Base-by-base conservation (phyloP, 371 early-diverging fungal species). In the Coemansia sp. region DNA sequence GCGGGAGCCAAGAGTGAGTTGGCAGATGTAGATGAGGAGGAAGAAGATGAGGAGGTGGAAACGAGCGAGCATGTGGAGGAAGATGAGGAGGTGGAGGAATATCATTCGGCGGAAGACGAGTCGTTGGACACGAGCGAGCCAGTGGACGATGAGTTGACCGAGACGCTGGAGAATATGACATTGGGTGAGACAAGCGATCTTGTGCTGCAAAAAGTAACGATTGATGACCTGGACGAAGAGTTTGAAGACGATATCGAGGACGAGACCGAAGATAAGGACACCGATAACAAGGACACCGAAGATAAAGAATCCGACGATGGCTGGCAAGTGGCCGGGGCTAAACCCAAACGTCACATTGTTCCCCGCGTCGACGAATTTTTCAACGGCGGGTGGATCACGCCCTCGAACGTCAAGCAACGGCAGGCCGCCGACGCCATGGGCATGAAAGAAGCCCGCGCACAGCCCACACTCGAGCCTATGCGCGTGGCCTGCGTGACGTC, bases 341-440 rank as follows among this genome's bases (percentile, higher is more conserved):
- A 68, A 69, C 42, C 20, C 51, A 68, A 55, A 12, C 65, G 75
- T 42, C 30, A 60, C 33, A 33, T 33, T 25, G 54, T 33, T 20
- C 47, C 57, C 40, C 52, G 65, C 18, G 37, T 52, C n/a, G 84
- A 87, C 71, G 82, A 81, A 59, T 80, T 75, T 25, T 72, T 69
- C 58, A 85, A 87, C 50, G 94, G 90, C 55, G 93, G 86, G 39
- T 98, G 98, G 98, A 97, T 98, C 70, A 97, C 98, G 11, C 97
- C 98, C 1, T 80, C 84, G 16, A 97, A 95, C 72, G 83, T 96
- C 40, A 82, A 87, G 40, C 83, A 87, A 67, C 84, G 86, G 75
- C 66, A 88, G 65, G 52, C 71, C 11, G 86, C 86, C 33, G 72
- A 79, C 53, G 86, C 86, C 23, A 70, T 65, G 68, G 77, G 81